Base-by-base conservation (phyloP, 768 basidiomycete genomes). In the Paxillus ammoniavirescens region DNA sequence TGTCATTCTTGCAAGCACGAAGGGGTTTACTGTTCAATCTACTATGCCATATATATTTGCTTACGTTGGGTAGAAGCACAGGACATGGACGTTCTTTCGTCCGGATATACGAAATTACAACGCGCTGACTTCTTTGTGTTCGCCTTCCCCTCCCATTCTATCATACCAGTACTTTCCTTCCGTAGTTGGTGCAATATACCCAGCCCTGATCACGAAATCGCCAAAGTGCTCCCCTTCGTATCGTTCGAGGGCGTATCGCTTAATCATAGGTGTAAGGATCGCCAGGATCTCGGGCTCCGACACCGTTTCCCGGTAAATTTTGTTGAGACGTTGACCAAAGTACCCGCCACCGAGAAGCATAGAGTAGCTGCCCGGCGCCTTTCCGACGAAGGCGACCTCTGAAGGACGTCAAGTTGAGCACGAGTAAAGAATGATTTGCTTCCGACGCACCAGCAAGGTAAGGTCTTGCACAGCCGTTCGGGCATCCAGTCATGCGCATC, bases 401-500 rank as follows among this genome's bases (percentile, higher is more conserved):
- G 73, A 31, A 15, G 8, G 33, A 28, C 30, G 41, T 1, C 14
- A 33, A 17, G 42, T 49, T 48, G 8, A 47, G 50, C 36, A 5
- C 28, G 48, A 17, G n/a, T 37, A 42, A 47, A 44, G 15, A 36
- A 35, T 31, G 2, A 28, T 4, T 17, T 1, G 35, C 5, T 4
- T 38, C 35, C 23, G 35, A 63, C 83, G 9, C 42, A 86, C 89
- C 89, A 45, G 91, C 96, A 42, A 95, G 75, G 70, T 96, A 98
- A 36, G 93, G 96, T 54, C 95, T 81, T 2, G 95, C 91, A 68
- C 94, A 94, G 36, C 92, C 93, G 63, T 93, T 94, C 3, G 92
- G 92, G 61, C 95, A 98, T 47, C 96, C 96, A 14, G 95, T 98
- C 95, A 98, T 98, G 49, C 96, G 83, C 96, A 99, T 98, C 55